Base-by-base conservation (phyloP, 1,139 yeast species). In the Pneumocystis wakefieldiae region DNA sequence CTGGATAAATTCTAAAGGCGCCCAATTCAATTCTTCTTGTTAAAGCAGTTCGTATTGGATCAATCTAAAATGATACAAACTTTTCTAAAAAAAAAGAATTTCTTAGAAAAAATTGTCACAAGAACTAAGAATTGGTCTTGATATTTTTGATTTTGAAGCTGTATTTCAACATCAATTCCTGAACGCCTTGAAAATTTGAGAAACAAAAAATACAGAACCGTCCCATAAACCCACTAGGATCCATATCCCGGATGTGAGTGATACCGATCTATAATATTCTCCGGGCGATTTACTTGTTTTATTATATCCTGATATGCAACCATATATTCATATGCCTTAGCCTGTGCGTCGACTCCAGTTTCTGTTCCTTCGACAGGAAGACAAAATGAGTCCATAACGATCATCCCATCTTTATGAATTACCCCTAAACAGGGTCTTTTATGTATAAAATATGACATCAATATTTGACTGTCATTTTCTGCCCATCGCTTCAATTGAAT, bases 171-270 rank as follows among this genome's bases (percentile, higher is more conserved):
- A 87, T 57, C 97, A 96, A 74, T 91, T 87, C 80, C 79, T 59
- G 69, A 70, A 57, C 69, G 62, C 24, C 19, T 41, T 6, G 10
- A 17, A 41, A 41, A 41, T 32, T 32, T 7, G 6, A 32, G 17
- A 41, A 7, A 17, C 19, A 17, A 41, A 37, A 41, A 17, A 17
- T 17, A 41, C 8, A 4, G 12, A 41, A 17, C 2, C 7, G 19
- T 19, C 19, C 4, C 35, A 32, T 41, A 5, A 41, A 41, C 7
- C 8, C 15, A 8, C 70, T 70, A 69, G 61, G 70, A 69, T 17
- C 71, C 97, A 73, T 90, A 92, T 0, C 97, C 97, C 0, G 97
- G 97, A 73, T 92, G 98, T 2, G 97, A 90, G 74, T 92, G 70
- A 59, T 69, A 69, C 95, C 95, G 87, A 7, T 97, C 97, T 17